Evolutionary conservation across 306 rosid genomes (phyloP), one percentile per base, ranked within the genome.

Genomic region (Quercus wislizeni): DNA sequence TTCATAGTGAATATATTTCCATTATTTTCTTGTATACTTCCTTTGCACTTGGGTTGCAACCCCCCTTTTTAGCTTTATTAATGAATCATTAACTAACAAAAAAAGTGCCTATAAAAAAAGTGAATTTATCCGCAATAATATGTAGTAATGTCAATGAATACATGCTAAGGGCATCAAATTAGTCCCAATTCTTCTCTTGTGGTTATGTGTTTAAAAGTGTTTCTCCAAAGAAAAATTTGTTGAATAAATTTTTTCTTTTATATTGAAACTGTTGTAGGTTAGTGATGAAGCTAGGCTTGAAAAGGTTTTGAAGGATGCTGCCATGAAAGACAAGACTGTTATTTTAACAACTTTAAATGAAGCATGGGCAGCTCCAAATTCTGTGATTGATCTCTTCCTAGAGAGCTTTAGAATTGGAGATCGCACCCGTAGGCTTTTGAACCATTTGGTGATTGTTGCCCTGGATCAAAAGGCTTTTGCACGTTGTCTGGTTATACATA

Each of bases 291-390:
- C 68, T 75, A 83, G 84, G 46, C 92, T 95, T 70, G 94, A 84
- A 56, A 85, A 83, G 74, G 87, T 91, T 80, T 84, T 95, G 78
- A 81, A 71, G 72, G 88, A 78, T 74, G 98, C 99, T 73, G 90
- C 97, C 55, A 95, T 89, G 94, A 83, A 72, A 33, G 92, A 89
- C 85, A 79, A 73, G 67, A 95, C 99, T 59, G 96, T 95, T 74
- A 92, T 95, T 74, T 82, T 95, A 86, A 92, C 99, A 31, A 91
- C 99, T 21, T 84, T 95, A 77, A 95, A 95, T 78, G 96, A 89
- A 84, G 98, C 99, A 74, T 95, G 99, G 99, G 98, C 98, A 20
- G 86, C 97, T 85, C 96, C 90, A 54, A 78, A 87, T 88, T 92
- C 99, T 30, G 79, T 93, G 38, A 55, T 92, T 30, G 98, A 91